These are phyloP conservation scores for Lasiosphaeris hirsuta DNA, from an alignment of 495 filamentous ascomycete species.

Conservation along the genomic window DNA sequence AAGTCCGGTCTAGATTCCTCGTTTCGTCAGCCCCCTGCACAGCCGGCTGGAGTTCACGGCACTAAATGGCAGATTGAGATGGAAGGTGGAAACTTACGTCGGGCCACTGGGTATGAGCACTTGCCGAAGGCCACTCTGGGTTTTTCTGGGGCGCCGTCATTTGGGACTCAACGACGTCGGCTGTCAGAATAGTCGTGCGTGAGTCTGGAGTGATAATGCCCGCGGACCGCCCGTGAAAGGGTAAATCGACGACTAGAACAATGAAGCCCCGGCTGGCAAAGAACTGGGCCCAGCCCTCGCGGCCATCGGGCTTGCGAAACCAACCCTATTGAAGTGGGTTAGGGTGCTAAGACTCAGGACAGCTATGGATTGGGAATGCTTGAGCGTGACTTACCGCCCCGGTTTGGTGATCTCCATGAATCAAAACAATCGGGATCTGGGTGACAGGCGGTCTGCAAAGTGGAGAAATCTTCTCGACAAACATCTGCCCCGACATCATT, in stretches of 20 bases:
- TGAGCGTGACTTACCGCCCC: slow-evolving; percentile 40
- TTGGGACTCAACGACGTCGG: slow-evolving; percentile 25
- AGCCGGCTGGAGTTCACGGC: too few relatives aligned
- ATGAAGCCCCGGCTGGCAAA: slow-evolving; percentile 47
- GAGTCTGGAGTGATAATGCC: neutral
- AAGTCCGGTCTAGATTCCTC: neutral
- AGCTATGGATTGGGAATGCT: neutral
- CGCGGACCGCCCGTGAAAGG: slow-evolving; percentile 29
- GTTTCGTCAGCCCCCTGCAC: neutral
- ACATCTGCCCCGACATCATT: too few relatives aligned
- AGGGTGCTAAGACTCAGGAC: neutral
- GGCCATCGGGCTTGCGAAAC: slow-evolving; percentile 49
- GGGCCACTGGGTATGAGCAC: slow-evolving; percentile 54
- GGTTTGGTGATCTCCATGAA: slow-evolving; percentile 52
- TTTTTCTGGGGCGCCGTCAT: slow-evolving; percentile 38
- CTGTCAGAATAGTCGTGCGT: neutral
- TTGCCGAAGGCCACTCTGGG: slow-evolving; percentile 39
- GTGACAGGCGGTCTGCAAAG: slow-evolving; percentile 21
- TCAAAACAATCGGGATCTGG: slow-evolving; percentile 51
- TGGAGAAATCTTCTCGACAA: too few relatives aligned
- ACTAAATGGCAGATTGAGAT: neutral
- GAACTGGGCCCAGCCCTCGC: slow-evolving; percentile 49
- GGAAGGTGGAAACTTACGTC: slow-evolving; percentile 27
- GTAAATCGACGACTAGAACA: slow-evolving; percentile 47
- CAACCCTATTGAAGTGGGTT: slow-evolving; percentile 34